phyloP scores from a whole-genome alignment of 2,329 filamentous ascomycete genomes.

The Ophiostoma quercus region DNA sequence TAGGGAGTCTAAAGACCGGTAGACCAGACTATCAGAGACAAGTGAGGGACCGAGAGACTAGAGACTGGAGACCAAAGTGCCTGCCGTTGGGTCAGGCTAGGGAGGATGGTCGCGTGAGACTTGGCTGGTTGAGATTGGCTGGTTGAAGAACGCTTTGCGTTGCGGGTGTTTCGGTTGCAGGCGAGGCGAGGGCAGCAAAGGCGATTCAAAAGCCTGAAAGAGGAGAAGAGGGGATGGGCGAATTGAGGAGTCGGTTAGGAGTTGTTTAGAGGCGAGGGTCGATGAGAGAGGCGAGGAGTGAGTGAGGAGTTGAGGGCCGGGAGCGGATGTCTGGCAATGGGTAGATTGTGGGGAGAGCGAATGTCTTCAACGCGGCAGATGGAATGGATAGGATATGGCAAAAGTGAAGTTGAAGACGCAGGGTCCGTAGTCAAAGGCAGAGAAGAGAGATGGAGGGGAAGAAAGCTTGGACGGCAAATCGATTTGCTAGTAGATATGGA shows the following conservation, averaged over 20 bases:
- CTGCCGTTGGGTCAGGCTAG: constrained; percentile 9
- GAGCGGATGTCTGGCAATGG: neutral
- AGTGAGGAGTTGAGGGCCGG: neutral
- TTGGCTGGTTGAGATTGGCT: constrained; percentile 28
- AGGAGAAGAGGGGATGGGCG: neutral
- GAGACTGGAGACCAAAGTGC: neutral
- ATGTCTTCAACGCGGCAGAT: neutral
- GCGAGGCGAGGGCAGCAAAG: neutral
- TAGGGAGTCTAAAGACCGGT: constrained; percentile 8
- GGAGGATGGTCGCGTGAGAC: constrained; percentile 28
- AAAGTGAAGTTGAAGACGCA: neutral
- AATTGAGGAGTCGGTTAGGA: neutral
- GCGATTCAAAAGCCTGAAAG: neutral
- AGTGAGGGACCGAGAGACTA: neutral
- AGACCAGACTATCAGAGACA: constrained; percentile 12
- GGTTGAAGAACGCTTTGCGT: constrained; percentile 16
- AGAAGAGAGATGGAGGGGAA: neutral
- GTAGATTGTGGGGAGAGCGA: neutral
- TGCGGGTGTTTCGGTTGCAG: constrained; percentile 19
- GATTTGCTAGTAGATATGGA: neutral
- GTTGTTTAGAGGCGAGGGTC: neutral
- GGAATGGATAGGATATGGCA: neutral
- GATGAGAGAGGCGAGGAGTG: neutral
- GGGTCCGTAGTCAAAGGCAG: neutral
- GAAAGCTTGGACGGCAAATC: neutral